phyloP scores from a whole-genome alignment of 352 stramenopile species.

The Aphanomyces stellatus region DNA sequence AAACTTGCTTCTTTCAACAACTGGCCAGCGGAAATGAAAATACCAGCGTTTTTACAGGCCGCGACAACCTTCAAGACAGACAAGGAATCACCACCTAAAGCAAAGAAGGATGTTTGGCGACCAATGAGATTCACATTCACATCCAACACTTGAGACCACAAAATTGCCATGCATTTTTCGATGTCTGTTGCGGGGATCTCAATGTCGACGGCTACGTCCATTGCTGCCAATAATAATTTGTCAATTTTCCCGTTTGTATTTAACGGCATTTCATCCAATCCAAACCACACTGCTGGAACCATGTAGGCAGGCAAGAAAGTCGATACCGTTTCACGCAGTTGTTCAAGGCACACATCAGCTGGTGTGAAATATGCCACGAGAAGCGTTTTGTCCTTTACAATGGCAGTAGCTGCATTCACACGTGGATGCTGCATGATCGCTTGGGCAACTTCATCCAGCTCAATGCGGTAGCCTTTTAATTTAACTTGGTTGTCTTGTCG shows the following conservation, averaged over 20 bases:
- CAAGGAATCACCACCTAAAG: not conserved
- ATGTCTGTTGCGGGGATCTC: not conserved
- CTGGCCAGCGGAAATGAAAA: not conserved
- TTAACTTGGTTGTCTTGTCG: slow-evolving; percentile 72
- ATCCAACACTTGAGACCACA: not conserved
- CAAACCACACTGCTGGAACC: slow-evolving; percentile 71
- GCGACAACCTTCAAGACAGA: not conserved
- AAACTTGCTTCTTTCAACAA: not conserved
- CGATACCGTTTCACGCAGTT: slow-evolving; percentile 57
- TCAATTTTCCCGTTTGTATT: slow-evolving; percentile 58
- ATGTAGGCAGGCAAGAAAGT: slow-evolving; percentile 75
- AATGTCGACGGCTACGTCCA: not conserved
- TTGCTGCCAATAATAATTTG: not conserved
- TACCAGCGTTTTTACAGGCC: not conserved
- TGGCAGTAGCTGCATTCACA: slow-evolving; percentile 38
- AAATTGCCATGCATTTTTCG: not conserved
- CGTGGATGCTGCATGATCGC: slow-evolving; percentile 32
- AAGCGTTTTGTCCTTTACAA: slow-evolving; percentile 51
- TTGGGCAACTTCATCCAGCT: slow-evolving; percentile 72
- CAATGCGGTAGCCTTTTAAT: slow-evolving; percentile 70
- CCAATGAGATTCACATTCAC: not conserved
- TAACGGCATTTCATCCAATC: slow-evolving; percentile 77
- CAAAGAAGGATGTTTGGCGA: not conserved
- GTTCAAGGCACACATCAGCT: slow-evolving; percentile 59
- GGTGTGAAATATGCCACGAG: slow-evolving; percentile 89